Conservation (phyloP, 2,329 filamentous ascomycete species). For the Cordyceps sp. region DNA sequence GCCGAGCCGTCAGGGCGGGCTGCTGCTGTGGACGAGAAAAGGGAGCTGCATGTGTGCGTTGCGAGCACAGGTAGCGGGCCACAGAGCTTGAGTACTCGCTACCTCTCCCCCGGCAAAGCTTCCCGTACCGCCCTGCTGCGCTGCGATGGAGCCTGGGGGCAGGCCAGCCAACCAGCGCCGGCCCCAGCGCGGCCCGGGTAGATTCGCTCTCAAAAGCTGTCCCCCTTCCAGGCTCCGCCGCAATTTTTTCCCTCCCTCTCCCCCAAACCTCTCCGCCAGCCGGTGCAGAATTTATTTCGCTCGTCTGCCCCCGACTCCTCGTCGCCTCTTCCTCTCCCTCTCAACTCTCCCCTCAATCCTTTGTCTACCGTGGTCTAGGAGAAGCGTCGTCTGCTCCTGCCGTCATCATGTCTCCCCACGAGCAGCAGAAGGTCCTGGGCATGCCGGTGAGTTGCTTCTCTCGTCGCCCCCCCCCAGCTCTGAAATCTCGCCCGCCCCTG, state of each 20-base stretch:
- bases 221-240: constrained; percentile 24
- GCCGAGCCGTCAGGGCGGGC: too few species aligned
- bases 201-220: constrained; percentile 36
- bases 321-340: constrained; percentile 17
- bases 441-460: constrained; percentile 42
- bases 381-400: constrained; percentile 18
- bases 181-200: constrained; percentile 26
- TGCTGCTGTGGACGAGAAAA: too few species aligned
- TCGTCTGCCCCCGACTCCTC: constrained; percentile 11
- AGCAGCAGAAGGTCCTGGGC: constrained; percentile 44
- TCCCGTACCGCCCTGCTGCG: background rate
- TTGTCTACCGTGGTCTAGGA: constrained; percentile 28
- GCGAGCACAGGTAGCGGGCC: too few species aligned
- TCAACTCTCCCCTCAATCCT: constrained; percentile 46
- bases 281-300: constrained; percentile 28
- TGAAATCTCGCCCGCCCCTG: constrained; percentile 11
- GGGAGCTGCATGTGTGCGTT: too few species aligned
- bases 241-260: constrained; percentile 30
- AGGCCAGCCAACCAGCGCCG: constrained; percentile 4
- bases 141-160: background rate
- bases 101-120: too few species aligned
- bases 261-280: constrained; percentile 24
- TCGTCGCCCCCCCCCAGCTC: constrained; percentile 4
- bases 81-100: too few species aligned
- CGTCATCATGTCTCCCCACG: constrained; percentile 36